These are phyloP conservation scores for Ceratocystis ficicola DNA, from an alignment of 2,329 filamentous ascomycete species.

Conservation along the genomic window DNA sequence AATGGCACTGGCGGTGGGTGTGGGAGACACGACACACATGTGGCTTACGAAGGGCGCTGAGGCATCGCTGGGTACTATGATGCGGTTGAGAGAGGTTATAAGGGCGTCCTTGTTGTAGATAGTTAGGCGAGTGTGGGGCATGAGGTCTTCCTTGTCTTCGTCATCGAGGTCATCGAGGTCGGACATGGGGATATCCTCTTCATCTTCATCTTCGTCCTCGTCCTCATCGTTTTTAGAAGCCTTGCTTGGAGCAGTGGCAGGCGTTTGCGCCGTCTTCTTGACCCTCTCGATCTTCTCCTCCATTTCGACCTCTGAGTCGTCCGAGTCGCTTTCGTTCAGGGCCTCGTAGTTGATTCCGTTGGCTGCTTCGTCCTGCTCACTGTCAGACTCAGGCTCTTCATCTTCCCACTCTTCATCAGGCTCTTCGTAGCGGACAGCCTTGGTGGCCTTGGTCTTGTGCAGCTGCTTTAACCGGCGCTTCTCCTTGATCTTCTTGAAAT, in stretches of 20 bases:
- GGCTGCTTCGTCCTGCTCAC: slow-evolving; percentile 25
- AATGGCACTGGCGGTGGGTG: slow-evolving; percentile 54
- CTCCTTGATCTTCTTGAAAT: slow-evolving; percentile 42
- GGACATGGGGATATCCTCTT: slow-evolving; percentile 80
- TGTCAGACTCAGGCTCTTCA: slow-evolving; percentile 27
- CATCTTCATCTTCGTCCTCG: slow-evolving; percentile 58
- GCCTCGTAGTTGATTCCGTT: slow-evolving; percentile 38
- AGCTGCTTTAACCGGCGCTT: slow-evolving; percentile 38
- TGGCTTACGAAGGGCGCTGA: slow-evolving; percentile 70
- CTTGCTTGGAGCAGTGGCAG: slow-evolving; percentile 22
- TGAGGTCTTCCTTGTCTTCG: slow-evolving; percentile 72
- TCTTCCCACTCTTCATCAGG: slow-evolving; percentile 32
- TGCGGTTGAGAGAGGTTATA: slow-evolving; percentile 64
- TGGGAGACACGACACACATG: slow-evolving; percentile 59
- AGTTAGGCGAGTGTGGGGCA: slow-evolving; percentile 82
- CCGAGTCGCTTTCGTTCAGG: slow-evolving; percentile 49
- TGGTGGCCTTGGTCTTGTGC: slow-evolving; percentile 30
- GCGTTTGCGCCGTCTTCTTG: slow-evolving; percentile 33
- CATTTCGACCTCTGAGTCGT: slow-evolving; percentile 64
- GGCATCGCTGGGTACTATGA: slow-evolving; percentile 51
- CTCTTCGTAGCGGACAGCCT: slow-evolving; percentile 26
- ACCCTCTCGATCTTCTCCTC: slow-evolving; percentile 55
- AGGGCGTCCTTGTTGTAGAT: slow-evolving; percentile 96
- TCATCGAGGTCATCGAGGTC: slow-evolving; percentile 69
- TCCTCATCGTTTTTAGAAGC: slow-evolving; percentile 33